Evolutionary conservation across 2,329 filamentous ascomycete species (phyloP).

Genomic region (Hirsutella thompsonii): DNA sequence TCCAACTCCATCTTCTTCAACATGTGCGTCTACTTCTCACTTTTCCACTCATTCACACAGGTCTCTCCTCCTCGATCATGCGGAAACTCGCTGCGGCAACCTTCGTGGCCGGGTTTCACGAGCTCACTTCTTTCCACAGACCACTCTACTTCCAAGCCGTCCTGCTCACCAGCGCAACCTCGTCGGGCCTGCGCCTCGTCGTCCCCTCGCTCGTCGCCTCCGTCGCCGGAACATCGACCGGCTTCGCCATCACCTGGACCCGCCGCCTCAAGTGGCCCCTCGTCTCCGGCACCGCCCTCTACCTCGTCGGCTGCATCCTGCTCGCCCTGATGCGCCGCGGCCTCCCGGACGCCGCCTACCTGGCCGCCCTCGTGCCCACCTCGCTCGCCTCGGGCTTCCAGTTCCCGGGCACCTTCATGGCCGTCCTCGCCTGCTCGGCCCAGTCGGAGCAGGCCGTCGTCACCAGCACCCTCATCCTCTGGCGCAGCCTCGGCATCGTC

Average conservation of each 20-base stretch:
- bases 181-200: constrained; percentile 60
- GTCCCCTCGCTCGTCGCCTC: constrained; percentile 47
- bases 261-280: constrained; percentile 48
- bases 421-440: constrained; percentile 44
- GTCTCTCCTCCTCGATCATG: too few species aligned
- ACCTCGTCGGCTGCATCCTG: constrained; percentile 35
- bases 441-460: constrained; percentile 55
- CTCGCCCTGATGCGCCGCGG: constrained; percentile 36
- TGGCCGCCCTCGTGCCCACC: constrained; percentile 42
- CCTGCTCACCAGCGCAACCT: constrained; percentile 54
- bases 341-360: constrained; percentile 38
- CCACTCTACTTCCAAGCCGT: constrained; percentile 70
- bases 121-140: constrained; percentile 24
- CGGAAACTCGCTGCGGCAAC: too few species aligned
- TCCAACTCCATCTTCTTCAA: constrained; percentile 47
- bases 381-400: constrained; percentile 50
- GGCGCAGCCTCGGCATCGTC: constrained; percentile 58
- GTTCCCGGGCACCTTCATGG: constrained; percentile 52
- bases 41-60: background rate
- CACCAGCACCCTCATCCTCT: constrained; percentile 58
- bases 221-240: constrained; percentile 40
- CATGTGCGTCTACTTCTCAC: constrained; percentile 25
- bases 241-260: constrained; percentile 48
- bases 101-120: too few species aligned
- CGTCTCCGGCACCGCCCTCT: constrained; percentile 31